Base-by-base conservation (phyloP, 805 yeast genomes). In the Candida awuae region DNA sequence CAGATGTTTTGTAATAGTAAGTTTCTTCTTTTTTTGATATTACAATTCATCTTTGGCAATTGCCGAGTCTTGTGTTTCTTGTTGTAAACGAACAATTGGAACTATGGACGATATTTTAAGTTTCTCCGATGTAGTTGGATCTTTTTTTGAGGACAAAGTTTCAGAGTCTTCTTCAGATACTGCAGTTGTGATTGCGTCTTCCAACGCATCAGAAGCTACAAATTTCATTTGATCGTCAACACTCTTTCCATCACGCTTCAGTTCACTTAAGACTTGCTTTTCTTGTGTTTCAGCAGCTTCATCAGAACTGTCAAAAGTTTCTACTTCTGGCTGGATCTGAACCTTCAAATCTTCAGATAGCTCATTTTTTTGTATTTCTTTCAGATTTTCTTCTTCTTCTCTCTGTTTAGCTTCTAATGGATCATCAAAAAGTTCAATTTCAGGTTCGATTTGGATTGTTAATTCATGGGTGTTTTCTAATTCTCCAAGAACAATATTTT, bases 281-380 rank as follows among this genome's bases (percentile, higher is more conserved):
- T 34, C 29, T 14, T 26, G 23, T 7, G 33, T 34, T n/a, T 35
- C 41, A 15, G 26, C 19, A 4, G 19, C 42, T 8, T 35, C 29
- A n/a, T n/a, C 4, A 20, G 23, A 29, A 25, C 16, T 29, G 13
- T 20, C 25, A 18, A 16, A 29, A 15, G 15, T 10, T 7, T 6
- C 13, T 3, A 13, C n/a, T 29, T 29, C 21, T 8, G 32, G 14
- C 29, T 7, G 33, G 20, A 19, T 19, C 15, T 5, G 14, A 22
- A 18, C 13, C 5, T 19, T 25, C 4, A 7, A 5, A 12, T 16
- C 26, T 28, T 21, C 26, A 12, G 6, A n/a, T n/a, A n/a, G n/a
- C n/a, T n/a, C 32, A 12, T n/a, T 16, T 5, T 6, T 25, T 21
- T 18, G 20, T 21, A 35, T 15, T 15, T 20, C 26, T 35, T 29